A percentile compares a stretch with the other conserved stretches of the same genome.
Evolutionary conservation across 768 basidiomycete species (phyloP).

Genomic region (Asterophora parasitica): DNA sequence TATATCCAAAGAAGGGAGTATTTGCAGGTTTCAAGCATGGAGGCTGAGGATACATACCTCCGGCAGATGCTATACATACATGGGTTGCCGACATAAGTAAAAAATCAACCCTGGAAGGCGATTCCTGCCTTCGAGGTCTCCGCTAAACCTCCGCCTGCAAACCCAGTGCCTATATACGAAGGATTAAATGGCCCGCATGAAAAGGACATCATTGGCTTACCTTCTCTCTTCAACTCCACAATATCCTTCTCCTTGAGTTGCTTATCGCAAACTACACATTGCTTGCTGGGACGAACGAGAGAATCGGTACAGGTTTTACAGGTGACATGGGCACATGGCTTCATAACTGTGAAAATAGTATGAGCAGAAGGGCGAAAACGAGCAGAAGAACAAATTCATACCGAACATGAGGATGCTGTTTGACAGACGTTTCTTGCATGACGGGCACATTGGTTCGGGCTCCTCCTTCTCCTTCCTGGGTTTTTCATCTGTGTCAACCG

Average conservation of each 20-base stretch:
- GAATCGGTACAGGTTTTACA: constrained; percentile 91
- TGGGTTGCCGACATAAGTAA: neutral
- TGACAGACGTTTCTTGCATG: constrained; percentile 80
- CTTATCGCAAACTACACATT: constrained; percentile 86
- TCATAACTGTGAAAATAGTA: constrained; percentile 50
- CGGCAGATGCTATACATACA: too few relatives aligned
- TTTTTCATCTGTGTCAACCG: constrained; percentile 33
- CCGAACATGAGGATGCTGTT: constrained; percentile 70
- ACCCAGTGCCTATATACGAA: constrained; percentile 71
- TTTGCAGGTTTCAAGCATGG: too few relatives aligned
- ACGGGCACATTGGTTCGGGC: constrained; percentile 71
- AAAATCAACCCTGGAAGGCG: constrained; percentile 74
- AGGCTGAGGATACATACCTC: too few relatives aligned
- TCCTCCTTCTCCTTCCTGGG: constrained; percentile 50
- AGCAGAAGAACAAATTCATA: constrained; percentile 33
- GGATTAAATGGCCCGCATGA: neutral
- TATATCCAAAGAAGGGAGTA: too few relatives aligned
- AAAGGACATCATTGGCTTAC: constrained; percentile 32
- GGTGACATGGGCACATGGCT: constrained; percentile 85
- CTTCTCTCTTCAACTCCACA: constrained; percentile 85
- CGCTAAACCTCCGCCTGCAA: constrained; percentile 92
- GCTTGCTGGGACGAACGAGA: constrained; percentile 69
- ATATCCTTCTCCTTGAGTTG: constrained; percentile 63
- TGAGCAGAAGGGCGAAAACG: neutral
- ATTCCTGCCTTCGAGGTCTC: constrained; percentile 76